Conservation (phyloP, 2,329 filamentous ascomycete species). For the Rhynchosporium secalis region DNA sequence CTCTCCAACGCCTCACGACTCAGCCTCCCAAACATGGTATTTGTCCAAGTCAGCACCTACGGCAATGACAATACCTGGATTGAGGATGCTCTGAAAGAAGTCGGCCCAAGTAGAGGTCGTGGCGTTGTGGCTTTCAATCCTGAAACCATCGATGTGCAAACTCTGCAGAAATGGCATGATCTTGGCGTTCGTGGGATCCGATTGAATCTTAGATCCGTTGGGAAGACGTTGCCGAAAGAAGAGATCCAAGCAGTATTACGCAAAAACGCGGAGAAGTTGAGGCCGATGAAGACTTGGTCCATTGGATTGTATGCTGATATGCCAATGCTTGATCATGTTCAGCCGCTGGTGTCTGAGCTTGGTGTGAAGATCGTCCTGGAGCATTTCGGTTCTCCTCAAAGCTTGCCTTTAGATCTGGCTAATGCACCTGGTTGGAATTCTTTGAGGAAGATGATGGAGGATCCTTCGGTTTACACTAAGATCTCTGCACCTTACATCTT, state of each 20-base stretch:
- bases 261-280: conserved; percentile 51
- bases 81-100: conserved; percentile 51
- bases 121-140: conserved; percentile 60
- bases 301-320: conserved; percentile 22
- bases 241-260: conserved; percentile 34
- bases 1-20: conserved; percentile 51
- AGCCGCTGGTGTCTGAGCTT: conserved; percentile 19
- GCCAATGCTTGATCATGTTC: conserved; percentile 19
- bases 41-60: conserved; percentile 62
- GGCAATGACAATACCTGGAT: conserved; percentile 60
- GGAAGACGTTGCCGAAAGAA: conserved; percentile 29
- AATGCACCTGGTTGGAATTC: conserved; percentile 18
- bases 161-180: conserved; percentile 53
- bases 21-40: conserved; percentile 55
- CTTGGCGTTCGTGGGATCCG: conserved; percentile 60
- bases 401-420: conserved; percentile 11
- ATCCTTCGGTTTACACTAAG: conserved; percentile 37
- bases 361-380: conserved; percentile 19
- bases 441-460: conserved; percentile 19
- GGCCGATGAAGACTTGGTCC: conserved; percentile 36
- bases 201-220: conserved; percentile 58
- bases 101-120: conserved; percentile 52
- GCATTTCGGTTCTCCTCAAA: conserved; percentile 18
- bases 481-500: conserved; percentile 58
- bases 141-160: conserved; percentile 40